phyloP scores from a whole-genome alignment of 495 filamentous ascomycete species.

The Aspergillus sclerotioniger region DNA sequence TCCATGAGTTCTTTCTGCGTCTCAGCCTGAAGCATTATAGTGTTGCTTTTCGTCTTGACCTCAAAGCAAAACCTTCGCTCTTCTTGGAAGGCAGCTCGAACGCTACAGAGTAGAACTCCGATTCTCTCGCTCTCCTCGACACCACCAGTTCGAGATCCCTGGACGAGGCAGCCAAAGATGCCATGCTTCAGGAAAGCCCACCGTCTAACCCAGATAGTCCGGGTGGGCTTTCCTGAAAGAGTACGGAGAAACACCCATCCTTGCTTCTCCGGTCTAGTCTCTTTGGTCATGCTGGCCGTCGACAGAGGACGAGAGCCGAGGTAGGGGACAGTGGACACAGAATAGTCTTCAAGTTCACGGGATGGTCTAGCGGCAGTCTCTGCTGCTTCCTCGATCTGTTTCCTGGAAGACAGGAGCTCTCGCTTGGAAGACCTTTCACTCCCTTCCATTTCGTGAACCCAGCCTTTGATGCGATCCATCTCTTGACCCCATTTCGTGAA shows the following conservation, averaged over 20 bases:
- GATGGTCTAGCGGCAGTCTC: slow-evolving; percentile 71
- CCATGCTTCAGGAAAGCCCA: slow-evolving; percentile 97
- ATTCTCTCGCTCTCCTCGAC: slow-evolving; percentile 96
- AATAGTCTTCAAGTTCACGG: slow-evolving; percentile 90
- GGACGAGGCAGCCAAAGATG: slow-evolving; percentile 94
- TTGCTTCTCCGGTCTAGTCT: slow-evolving; percentile 71
- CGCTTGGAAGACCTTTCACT: slow-evolving; percentile 73
- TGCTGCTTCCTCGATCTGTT: slow-evolving; percentile 79
- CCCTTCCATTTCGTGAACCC: slow-evolving; percentile 89
- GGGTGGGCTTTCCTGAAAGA: slow-evolving; percentile 79
- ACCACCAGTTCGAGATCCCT: slow-evolving; percentile 76
- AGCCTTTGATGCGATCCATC: slow-evolving; percentile 86
- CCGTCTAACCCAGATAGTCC: slow-evolving; percentile 80
- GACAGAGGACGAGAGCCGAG: slow-evolving; percentile 70
- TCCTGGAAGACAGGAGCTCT: slow-evolving; percentile 74
- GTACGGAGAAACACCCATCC: slow-evolving; percentile 89
- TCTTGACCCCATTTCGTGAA: slow-evolving; percentile 67
- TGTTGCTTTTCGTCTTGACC: slow-evolving; percentile 95
- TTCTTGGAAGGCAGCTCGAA: slow-evolving; percentile 85
- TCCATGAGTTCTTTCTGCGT: slow-evolving; percentile 85
- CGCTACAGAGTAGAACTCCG: slow-evolving; percentile 88
- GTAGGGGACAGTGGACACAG: slow-evolving; percentile 79
- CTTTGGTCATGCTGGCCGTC: slow-evolving; percentile 43
- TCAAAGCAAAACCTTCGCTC: slow-evolving; percentile 97
- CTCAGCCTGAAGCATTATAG: slow-evolving; percentile 86